These are phyloP conservation scores for Novakomyces olei DNA, from an alignment of 805 yeast genomes.

Conservation along the genomic window DNA sequence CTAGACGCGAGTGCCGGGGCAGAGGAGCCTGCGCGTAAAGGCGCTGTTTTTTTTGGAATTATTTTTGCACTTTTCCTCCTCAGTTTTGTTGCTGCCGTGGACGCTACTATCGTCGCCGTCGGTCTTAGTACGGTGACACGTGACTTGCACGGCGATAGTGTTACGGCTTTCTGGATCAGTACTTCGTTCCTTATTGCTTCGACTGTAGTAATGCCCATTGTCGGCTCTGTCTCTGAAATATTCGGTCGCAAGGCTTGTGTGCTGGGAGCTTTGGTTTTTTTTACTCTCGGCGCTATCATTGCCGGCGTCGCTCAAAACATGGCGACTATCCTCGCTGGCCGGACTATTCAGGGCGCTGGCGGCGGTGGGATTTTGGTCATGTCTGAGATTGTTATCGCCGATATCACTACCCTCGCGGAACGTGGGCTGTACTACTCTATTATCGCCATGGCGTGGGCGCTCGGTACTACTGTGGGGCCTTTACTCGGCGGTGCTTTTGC, in stretches of 20 bases:
- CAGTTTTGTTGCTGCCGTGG: slow-evolving; percentile 32
- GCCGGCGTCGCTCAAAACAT: slow-evolving; percentile 1
- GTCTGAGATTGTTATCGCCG: slow-evolving; percentile 33
- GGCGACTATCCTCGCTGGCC: slow-evolving; percentile 26
- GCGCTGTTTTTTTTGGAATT: too few species aligned
- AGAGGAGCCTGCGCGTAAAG: too few species aligned
- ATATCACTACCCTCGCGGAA: slow-evolving; percentile 24
- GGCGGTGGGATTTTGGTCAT: slow-evolving; percentile 43
- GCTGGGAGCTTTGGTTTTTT: slow-evolving; percentile 16
- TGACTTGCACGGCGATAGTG: slow-evolving; percentile 24
- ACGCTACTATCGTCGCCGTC: slow-evolving; percentile 38
- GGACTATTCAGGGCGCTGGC: slow-evolving; percentile 48
- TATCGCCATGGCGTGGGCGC: slow-evolving; percentile 13
- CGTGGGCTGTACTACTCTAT: slow-evolving; percentile 12
- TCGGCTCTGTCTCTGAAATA: slow-evolving; percentile 50
- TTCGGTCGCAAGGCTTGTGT: slow-evolving; percentile 22
- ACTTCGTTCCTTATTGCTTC: slow-evolving; percentile 50
- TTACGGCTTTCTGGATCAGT: slow-evolving; percentile 38
- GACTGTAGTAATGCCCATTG: slow-evolving; percentile 56
- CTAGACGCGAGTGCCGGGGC: too few species aligned
- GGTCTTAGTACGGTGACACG: slow-evolving; percentile 32
- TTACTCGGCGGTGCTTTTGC: slow-evolving; percentile 30
- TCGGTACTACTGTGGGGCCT: slow-evolving; percentile 29
- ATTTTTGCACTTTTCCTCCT: slow-evolving; percentile 13
- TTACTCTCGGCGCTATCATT: slow-evolving; percentile 1